phyloP scores from a whole-genome alignment of 2,329 filamentous ascomycete genomes.

The Aspergillus quadrilineatus region DNA sequence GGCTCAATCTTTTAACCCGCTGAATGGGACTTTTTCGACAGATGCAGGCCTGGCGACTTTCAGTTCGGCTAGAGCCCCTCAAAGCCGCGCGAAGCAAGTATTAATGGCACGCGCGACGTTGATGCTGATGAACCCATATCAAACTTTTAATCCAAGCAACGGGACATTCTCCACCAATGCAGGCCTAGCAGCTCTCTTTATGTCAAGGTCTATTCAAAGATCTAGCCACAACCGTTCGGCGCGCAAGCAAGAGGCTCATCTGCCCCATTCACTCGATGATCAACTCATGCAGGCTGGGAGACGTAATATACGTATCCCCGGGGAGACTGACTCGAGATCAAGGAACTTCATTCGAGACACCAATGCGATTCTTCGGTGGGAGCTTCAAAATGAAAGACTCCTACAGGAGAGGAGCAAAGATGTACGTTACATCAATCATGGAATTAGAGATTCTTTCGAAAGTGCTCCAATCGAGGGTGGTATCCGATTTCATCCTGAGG shows the following conservation, averaged over 20 bases:
- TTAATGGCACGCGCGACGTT: neutral
- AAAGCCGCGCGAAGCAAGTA: neutral
- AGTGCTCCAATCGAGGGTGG: conserved; percentile 31
- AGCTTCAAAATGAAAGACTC: conserved; percentile 33
- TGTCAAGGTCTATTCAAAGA: neutral
- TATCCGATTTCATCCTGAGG: conserved; percentile 34
- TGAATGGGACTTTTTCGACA: conserved; percentile 49
- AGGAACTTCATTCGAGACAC: conserved; percentile 30
- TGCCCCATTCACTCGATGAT: conserved; percentile 34
- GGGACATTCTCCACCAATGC: conserved; percentile 50
- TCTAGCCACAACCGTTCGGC: neutral
- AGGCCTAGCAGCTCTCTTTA: conserved; percentile 19
- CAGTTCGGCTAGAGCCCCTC: conserved; percentile 1
- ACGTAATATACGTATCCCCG: conserved; percentile 17
- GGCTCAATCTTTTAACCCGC: conserved; percentile 38
- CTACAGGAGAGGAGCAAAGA: conserved; percentile 25
- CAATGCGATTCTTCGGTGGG: conserved; percentile 40
- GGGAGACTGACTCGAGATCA: conserved; percentile 24
- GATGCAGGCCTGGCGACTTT: conserved; percentile 29
- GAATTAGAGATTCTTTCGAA: conserved; percentile 32
- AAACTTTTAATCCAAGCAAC: conserved; percentile 39
- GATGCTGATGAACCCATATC: conserved; percentile 40
- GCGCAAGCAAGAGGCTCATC: conserved; percentile 7
- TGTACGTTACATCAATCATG: conserved; percentile 41
- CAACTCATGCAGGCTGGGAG: conserved; percentile 25